Evolutionary conservation across 306 rosid genomes (phyloP), one percentile per base, ranked within the genome.

Genomic region (Vigna trinervia): DNA sequence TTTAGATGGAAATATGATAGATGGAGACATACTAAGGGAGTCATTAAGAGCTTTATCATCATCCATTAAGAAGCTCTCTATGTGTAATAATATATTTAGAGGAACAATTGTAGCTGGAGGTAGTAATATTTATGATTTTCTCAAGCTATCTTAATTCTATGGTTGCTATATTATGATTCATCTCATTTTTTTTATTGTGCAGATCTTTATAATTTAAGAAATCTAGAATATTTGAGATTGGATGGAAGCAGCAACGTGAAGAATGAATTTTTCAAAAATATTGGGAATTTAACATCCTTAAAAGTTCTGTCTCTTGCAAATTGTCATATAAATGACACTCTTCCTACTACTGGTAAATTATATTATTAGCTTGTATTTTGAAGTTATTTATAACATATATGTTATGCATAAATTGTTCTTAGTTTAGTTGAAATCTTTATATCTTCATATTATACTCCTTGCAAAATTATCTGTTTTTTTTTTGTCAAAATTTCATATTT

Each of bases 21-120:
- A 73, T 39, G 78, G 74, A 73, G 73, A 52, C 26, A 50, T 6
- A 19, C 5, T 79, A 9, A 78, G 36, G 15, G 43, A 73, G 6
- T 73, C 52, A 1, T 41, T 73, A 8, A 12, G 3, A 56, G 74
- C 84, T 28, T 80, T 73, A 52, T 14, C 79, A 43, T 14, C 79
- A 54, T 64, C 84, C 19, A 22, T 65, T 43, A 43, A 3, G 1
- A 5, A 12, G 41, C 75, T 80, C 32, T 14, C 7, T 19, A 6
- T 73, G 30, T 2, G 0, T 1, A 73, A 22, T 5, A 0, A 13
- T 34, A 30, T 34, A 13, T 39, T 65, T 34, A 46, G 32, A 36
- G 62, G 69, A 65, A 54, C 12, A 34, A 14, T 19, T 73, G 1
- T 47, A 19, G 60, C 75, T 8, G 6, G 1, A 43, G 79, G 84